A percentile compares a stretch with the other conserved stretches of the same genome.
Conservation (phyloP, 2,329 filamentous ascomycete species). For the Didymella pomorum region DNA sequence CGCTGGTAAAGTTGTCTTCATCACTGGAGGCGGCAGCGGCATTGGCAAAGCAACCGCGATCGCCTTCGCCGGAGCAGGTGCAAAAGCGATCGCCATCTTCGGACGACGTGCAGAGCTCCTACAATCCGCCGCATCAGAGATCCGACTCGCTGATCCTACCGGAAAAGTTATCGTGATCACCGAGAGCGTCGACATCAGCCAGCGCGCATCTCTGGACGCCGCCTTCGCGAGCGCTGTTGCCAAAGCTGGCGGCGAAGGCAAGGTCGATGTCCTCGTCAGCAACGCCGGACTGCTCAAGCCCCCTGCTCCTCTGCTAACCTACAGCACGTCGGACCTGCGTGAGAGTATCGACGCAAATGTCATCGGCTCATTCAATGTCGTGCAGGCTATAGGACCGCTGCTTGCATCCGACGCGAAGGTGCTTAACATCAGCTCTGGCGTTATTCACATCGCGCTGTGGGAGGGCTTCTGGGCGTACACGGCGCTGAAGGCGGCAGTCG, state of each 20-base stretch:
- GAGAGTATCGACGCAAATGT: neutral
- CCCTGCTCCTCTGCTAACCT: neutral
- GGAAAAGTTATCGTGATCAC: neutral
- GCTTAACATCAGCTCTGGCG: neutral
- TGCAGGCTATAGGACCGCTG: neutral
- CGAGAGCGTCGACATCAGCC: neutral
- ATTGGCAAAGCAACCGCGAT: neutral
- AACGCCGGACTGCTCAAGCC: neutral
- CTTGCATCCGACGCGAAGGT: neutral
- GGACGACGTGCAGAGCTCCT: neutral
- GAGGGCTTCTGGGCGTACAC: neutral
- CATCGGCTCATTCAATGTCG: neutral
- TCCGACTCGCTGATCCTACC: neutral
- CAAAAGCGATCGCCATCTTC: neutral
- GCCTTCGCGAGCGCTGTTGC: neutral
- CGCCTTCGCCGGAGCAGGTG: neutral
- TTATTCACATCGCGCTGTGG: neutral
- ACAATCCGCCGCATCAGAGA: neutral
- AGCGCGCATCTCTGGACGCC: neutral
- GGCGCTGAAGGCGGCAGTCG: neutral
- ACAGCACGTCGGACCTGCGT: neutral
- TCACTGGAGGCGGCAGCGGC: neutral
- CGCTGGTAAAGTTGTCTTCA: neutral
- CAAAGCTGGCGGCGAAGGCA: neutral
- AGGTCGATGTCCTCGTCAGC: neutral